Evolutionary conservation across 805 yeast genomes (phyloP).

Genomic region (Pichia pseudocactophila): DNA sequence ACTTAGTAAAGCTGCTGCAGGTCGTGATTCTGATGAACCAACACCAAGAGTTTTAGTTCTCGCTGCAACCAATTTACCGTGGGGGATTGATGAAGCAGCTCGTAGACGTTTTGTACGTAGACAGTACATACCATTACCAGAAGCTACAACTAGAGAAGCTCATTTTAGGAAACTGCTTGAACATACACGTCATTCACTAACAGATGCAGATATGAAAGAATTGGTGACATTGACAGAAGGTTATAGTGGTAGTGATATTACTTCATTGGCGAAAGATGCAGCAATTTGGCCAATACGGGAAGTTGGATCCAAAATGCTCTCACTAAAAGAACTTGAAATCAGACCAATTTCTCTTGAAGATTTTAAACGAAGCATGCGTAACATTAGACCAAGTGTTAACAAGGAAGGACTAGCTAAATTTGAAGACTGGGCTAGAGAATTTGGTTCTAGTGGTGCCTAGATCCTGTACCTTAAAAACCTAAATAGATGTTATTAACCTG

Average conservation of each 20-base stretch:
- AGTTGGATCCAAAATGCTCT: slow-evolving; percentile 73
- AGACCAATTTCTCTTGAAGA: slow-evolving; percentile 68
- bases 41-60: slow-evolving; percentile 72
- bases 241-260: slow-evolving; percentile 88
- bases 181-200: slow-evolving; percentile 63
- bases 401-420: slow-evolving; percentile 68
- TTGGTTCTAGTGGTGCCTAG: slow-evolving; percentile 82
- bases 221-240: slow-evolving; percentile 52
- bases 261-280: slow-evolving; percentile 91
- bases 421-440: slow-evolving; percentile 82
- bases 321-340: slow-evolving; percentile 62
- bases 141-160: slow-evolving; percentile 63
- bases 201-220: slow-evolving; percentile 51
- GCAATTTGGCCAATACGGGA: slow-evolving; percentile 96
- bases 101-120: slow-evolving; percentile 85
- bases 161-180: slow-evolving; percentile 62
- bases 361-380: slow-evolving; percentile 64
- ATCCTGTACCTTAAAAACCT: not conserved
- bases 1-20: slow-evolving; percentile 79
- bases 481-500: no score
- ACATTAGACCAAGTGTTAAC: slow-evolving; percentile 84
- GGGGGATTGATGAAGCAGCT: slow-evolving; percentile 97
- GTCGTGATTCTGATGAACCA: slow-evolving; percentile 44
- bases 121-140: slow-evolving; percentile 92
- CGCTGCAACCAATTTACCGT: slow-evolving; percentile 93